A percentile compares a stretch with the other conserved stretches of the same genome.
Conservation (phyloP, 2,329 filamentous ascomycete species). For the Fusarium staphyleae region DNA sequence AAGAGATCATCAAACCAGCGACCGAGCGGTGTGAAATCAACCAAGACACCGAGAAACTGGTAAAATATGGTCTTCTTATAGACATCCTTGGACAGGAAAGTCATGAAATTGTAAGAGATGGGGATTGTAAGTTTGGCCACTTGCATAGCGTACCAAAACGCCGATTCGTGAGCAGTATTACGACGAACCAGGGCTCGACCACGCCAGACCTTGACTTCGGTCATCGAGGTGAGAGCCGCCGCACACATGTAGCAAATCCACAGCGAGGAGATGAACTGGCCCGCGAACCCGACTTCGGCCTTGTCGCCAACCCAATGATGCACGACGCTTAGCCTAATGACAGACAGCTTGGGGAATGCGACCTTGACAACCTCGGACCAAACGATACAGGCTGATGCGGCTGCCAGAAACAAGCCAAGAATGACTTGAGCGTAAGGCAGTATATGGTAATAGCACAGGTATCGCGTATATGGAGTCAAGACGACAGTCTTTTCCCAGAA, state of each 20-base stretch:
- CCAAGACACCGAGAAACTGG: slow-evolving; percentile 80
- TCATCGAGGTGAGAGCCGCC: slow-evolving; percentile 85
- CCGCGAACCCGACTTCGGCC: slow-evolving; percentile 82
- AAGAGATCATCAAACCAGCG: slow-evolving; percentile 88
- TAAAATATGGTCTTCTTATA: slow-evolving; percentile 86
- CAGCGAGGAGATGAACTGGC: slow-evolving; percentile 80
- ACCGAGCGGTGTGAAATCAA: slow-evolving; percentile 83
- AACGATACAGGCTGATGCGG: slow-evolving; percentile 82
- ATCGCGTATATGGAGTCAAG: slow-evolving; percentile 82
- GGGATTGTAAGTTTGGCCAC: slow-evolving; percentile 93
- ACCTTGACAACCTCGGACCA: slow-evolving; percentile 94
- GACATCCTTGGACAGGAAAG: slow-evolving; percentile 77
- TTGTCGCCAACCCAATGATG: slow-evolving; percentile 75
- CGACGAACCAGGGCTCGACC: slow-evolving; percentile 88
- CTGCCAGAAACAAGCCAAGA: slow-evolving; percentile 70
- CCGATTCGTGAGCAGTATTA: slow-evolving; percentile 91
- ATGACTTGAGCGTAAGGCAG: slow-evolving; percentile 72
- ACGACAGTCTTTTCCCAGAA: slow-evolving; percentile 63
- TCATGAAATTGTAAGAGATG: slow-evolving; percentile 94
- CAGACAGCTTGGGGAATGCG: slow-evolving; percentile 77
- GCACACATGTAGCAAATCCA: slow-evolving; percentile 98
- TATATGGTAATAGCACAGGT: slow-evolving; percentile 76
- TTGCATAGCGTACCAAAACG: slow-evolving; percentile 94
- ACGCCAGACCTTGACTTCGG: slow-evolving; percentile 96
- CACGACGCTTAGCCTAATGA: slow-evolving; percentile 71